phyloP scores from a whole-genome alignment of 148 eudicot genomes.

The Fallopia convolvulus region DNA sequence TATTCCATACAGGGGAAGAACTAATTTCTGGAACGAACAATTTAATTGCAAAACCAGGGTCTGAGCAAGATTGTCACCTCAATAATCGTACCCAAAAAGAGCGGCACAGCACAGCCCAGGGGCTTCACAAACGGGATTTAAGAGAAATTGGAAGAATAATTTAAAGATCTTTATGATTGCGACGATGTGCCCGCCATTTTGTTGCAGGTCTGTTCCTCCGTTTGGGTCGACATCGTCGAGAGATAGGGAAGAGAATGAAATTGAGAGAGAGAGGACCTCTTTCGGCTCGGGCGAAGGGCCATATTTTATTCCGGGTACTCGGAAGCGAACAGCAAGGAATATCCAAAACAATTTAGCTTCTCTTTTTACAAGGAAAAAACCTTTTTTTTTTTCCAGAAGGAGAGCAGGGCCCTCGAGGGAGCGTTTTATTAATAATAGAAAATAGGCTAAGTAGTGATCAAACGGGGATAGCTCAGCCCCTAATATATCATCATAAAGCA shows the following conservation, averaged over 20 bases:
- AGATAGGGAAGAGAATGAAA: neutral
- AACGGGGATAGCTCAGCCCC: too few relatives aligned
- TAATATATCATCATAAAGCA: too few relatives aligned
- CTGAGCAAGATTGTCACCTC: too few relatives aligned
- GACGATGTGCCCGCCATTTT: constrained; percentile 15
- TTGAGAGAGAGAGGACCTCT: constrained; percentile 13
- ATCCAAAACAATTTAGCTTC: neutral
- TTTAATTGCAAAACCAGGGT: neutral
- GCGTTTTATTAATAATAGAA: too few relatives aligned
- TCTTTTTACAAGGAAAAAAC: too few relatives aligned
- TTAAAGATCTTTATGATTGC: constrained; percentile 11
- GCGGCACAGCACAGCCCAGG: constrained; percentile 23
- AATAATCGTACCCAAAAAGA: constrained; percentile 27
- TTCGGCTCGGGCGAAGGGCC: constrained; percentile 10
- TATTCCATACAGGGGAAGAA: constrained; percentile 1
- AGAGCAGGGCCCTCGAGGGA: too few relatives aligned
- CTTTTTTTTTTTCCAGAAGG: too few relatives aligned
- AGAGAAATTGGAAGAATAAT: neutral
- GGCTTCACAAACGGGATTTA: constrained; percentile 53
- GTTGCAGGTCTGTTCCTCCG: constrained; percentile 17
- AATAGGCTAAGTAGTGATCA: too few relatives aligned
- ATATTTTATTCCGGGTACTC: constrained; percentile 10
- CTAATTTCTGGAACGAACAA: constrained; percentile 10
- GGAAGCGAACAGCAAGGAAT: neutral
- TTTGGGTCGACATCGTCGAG: constrained; percentile 13